phyloP scores from a whole-genome alignment of 2,329 filamentous ascomycete genomes.

The Phoma sp. region DNA sequence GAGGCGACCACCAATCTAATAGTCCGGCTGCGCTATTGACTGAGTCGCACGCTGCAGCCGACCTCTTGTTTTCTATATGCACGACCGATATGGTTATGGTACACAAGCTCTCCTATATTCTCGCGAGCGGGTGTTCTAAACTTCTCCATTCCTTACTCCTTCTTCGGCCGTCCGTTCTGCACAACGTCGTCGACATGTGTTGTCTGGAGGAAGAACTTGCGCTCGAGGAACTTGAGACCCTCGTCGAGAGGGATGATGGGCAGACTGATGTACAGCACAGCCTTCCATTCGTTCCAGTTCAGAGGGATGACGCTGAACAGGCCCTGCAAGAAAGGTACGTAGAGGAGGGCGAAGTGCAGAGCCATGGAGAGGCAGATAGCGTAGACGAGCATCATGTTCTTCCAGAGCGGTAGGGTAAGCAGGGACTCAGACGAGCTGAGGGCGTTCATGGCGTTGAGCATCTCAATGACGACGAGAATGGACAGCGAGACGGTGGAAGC shows the following conservation, averaged over 20 bases:
- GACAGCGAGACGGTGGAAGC: constrained; percentile 94
- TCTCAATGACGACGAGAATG: constrained; percentile 94
- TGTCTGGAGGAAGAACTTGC: constrained; percentile 46
- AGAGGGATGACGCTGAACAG: constrained; percentile 92
- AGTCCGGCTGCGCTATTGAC: neutral
- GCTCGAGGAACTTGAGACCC: constrained; percentile 78
- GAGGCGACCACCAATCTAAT: neutral
- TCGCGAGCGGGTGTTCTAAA: neutral
- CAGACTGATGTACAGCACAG: constrained; percentile 84
- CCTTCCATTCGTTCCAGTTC: constrained; percentile 87
- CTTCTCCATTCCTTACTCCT: constrained; percentile 24
- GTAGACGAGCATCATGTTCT: constrained; percentile 98
- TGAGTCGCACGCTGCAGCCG: neutral
- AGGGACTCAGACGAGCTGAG: constrained; percentile 94
- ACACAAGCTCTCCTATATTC: neutral
- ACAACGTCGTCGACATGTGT: constrained; percentile 24
- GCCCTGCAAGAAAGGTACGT: constrained; percentile 85
- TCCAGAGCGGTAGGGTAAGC: constrained; percentile 92
- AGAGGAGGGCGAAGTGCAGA: constrained; percentile 92
- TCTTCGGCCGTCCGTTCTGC: constrained; percentile 36
- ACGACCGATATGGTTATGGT: constrained; percentile 6
- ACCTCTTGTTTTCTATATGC: constrained; percentile 5
- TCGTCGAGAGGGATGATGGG: constrained; percentile 93
- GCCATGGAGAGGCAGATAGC: constrained; percentile 93
- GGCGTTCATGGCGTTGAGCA: constrained; percentile 99